Base-by-base conservation (phyloP, 2,329 filamentous ascomycete species). In the Xylariaceae sp. region DNA sequence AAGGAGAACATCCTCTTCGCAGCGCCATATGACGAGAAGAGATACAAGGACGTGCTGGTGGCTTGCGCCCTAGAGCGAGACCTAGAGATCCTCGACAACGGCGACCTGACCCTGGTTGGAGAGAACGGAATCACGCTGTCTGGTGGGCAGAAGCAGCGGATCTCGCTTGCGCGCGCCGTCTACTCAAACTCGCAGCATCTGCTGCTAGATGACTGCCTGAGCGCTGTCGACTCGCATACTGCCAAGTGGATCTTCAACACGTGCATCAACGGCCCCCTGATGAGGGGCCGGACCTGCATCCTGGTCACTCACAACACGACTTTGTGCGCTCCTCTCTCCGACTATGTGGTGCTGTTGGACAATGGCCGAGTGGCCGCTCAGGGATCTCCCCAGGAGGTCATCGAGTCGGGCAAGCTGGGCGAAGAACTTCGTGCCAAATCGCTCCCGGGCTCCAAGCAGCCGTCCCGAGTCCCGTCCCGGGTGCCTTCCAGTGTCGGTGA, bases 171-270 rank as follows among this genome's bases (percentile, higher is more conserved):
- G n/a, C 82, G 92, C 50, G 92, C 92, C 1, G 74, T 98, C n/a
- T 98, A 98, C 65, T 95, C 88, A 50, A 90, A 88, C 62, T 94
- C 89, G 5, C 83, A 83, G 37, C 90, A 97, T 61, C 67, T 98
- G 12, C 74, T 98, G 9, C 73, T 98, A 34, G 92, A 98, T 56
- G 92, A 98, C 61, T 95, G 94, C 48, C 73, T 98, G 30, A 96
- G 89, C 57, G 92, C 92, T 18, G 92, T 98, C 23, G 92, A 98
- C 61, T 94, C 92, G 3, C 92, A 98, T 55, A 97, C 92, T 0
- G 89, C 89, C 2, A 94, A 96, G 61, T 96, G 94, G 83, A 97
- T 98, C 50, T 97, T 97, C 65, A 85, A 84, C 59, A 85, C 95
- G 62, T 94, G 89, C 43, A 82, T 98, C 48, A 82, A 82, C 52